Conservation (phyloP, 2,329 filamentous ascomycete species). For the Domatiomyces globalis region DNA sequence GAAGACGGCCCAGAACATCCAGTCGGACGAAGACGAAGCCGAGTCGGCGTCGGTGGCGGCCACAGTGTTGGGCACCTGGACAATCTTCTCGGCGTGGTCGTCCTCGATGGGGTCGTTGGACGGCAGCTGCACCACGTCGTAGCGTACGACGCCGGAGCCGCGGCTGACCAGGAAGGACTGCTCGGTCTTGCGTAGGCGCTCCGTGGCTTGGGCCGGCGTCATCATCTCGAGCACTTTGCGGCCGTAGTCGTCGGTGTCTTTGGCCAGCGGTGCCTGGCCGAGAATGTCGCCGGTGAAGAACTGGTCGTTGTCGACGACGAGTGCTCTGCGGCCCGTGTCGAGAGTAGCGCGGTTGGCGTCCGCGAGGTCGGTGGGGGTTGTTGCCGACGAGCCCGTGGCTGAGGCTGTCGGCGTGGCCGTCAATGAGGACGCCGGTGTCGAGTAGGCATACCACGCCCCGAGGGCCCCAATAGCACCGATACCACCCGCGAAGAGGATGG, state of each 20-base stretch:
- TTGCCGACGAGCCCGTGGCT: constrained; percentile 9
- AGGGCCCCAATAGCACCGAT: constrained; percentile 34
- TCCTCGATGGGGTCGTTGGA: constrained; percentile 98
- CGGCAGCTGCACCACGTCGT: constrained; percentile 85
- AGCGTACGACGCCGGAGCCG: constrained; percentile 81
- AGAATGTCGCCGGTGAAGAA: constrained; percentile 78
- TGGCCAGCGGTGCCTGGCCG: constrained; percentile 73
- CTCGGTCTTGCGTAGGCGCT: constrained; percentile 76
- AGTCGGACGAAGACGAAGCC: constrained; percentile 51
- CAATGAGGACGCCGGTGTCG: constrained; percentile 20
- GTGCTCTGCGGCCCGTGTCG: constrained; percentile 48
- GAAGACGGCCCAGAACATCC: constrained; percentile 99
- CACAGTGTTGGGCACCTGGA: constrained; percentile 60
- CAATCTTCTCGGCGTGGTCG: constrained; percentile 95
- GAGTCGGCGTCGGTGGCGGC: constrained; percentile 42
- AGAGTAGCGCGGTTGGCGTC: constrained; percentile 29
- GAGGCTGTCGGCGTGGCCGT: constrained; percentile 19
- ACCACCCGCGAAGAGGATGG: constrained; percentile 34
- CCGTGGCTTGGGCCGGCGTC: constrained; percentile 81
- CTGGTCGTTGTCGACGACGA: constrained; percentile 81
- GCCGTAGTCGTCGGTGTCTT: constrained; percentile 72
- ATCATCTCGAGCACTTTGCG: constrained; percentile 89
- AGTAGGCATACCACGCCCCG: constrained; percentile 37
- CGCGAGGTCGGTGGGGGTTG: constrained; percentile 15
- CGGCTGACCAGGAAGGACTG: constrained; percentile 82